Evolutionary conservation across 2,329 filamentous ascomycete genomes (phyloP), one percentile per base, ranked within the genome.

Genomic region (Alternaria conjuncta): DNA sequence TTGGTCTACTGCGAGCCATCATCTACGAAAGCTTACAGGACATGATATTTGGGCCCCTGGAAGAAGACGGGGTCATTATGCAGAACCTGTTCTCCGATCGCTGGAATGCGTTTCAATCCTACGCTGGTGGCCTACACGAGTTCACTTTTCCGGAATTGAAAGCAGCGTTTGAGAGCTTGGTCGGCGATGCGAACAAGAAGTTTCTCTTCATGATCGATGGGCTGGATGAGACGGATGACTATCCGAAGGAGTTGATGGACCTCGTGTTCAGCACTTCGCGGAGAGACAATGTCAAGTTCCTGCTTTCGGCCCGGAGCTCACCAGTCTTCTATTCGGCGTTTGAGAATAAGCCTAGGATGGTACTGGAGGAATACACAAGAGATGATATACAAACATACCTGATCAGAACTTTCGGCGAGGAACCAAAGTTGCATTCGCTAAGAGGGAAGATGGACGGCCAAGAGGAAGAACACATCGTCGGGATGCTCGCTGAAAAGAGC

Each of bases 161-260:
- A 9, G 66, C 57, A 11, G 63, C 71, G 1, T 76, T 77, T 26
- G 72, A 76, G 12, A 60, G 71, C 15, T 68, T 77, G 64, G 63
- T 76, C 20, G 69, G 73, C 6, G 75, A 77, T 36, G 60, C 47
- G 5, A 67, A 64, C 9, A 76, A 70, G 57, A 78, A 78, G 46
- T 78, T 77, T 51, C 65, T 76, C 21, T 75, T 79, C 28, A 67
- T 78, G 64, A 62, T 79, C 18, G 75, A 78, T 56, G 75, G 75
- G 5, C 61, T 78, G 3, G 75, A 78, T 57, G 75, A 78, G 47
- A 58, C 71, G n/a, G 72, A 76, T 11, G 70, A 69, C 5, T 64
- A 70, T 46, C 63, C 66, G 2, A 64, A 55, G 3, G 71, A 75
- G 9, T 53, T 75, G 6, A 56, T 78, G 15, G 68, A 72, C 11